Evolutionary conservation across 495 filamentous ascomycete species (phyloP).

Genomic region (Annulohypoxylon bovei): DNA sequence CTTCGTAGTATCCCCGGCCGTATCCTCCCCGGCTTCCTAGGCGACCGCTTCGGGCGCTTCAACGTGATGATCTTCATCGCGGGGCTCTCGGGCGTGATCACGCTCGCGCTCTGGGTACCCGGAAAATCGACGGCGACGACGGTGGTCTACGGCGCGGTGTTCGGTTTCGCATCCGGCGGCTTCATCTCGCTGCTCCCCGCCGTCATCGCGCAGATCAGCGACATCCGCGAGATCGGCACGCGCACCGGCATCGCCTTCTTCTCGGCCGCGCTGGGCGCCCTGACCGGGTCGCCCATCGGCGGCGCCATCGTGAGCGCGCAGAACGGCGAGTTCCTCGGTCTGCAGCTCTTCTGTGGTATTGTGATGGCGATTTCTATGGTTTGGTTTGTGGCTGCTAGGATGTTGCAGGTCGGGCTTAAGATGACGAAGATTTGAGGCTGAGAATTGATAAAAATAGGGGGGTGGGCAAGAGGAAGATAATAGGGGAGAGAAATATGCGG

Average conservation of each 20-base stretch:
- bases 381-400: slow-evolving; percentile 59
- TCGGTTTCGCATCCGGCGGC: slow-evolving; percentile 78
- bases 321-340: slow-evolving; percentile 63
- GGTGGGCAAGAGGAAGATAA: not conserved
- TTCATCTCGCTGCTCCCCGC: slow-evolving; percentile 70
- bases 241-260: slow-evolving; percentile 76
- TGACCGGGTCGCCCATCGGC: slow-evolving; percentile 78
- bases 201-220: slow-evolving; percentile 75
- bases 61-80: slow-evolving; percentile 76
- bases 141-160: slow-evolving; percentile 72
- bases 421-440: slow-evolving; percentile 49
- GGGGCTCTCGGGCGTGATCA: slow-evolving; percentile 67
- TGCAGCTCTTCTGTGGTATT: slow-evolving; percentile 75
- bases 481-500: not conserved
- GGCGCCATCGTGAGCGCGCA: slow-evolving; percentile 70
- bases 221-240: slow-evolving; percentile 76
- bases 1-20: slow-evolving; percentile 70
- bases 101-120: slow-evolving; percentile 76
- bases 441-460: no score
- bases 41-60: slow-evolving; percentile 77
- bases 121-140: slow-evolving; percentile 64
- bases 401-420: slow-evolving; percentile 54
- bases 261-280: slow-evolving; percentile 68
- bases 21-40: slow-evolving; percentile 75
- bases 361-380: slow-evolving; percentile 63